These are phyloP conservation scores for Solanum gracilifrons DNA, from an alignment of 257 asterid genomes.

Conservation along the genomic window DNA sequence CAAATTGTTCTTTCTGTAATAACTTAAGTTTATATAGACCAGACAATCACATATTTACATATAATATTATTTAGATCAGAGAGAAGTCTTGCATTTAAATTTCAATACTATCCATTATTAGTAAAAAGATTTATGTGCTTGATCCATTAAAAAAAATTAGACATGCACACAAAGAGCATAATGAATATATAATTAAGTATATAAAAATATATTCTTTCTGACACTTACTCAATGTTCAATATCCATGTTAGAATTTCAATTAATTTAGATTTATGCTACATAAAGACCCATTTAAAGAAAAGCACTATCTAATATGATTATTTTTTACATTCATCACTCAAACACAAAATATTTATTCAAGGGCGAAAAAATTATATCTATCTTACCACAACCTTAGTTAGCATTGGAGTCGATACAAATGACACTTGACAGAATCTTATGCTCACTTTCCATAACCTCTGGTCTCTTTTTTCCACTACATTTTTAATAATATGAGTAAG, in stretches of 20 bases:
- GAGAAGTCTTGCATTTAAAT: background rate
- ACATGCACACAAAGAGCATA: background rate
- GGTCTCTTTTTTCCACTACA: background rate
- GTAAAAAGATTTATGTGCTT: background rate
- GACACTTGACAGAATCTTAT: background rate
- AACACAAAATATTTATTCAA: background rate
- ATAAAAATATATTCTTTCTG: background rate
- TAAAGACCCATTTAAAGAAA: too few species aligned
- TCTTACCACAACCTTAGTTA: background rate
- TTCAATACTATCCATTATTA: background rate
- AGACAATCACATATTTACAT: background rate
- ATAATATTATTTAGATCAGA: background rate
- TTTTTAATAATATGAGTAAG: background rate
- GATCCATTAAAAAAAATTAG: background rate
- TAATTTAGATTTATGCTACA: background rate
- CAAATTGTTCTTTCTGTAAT: background rate
- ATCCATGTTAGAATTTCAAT: background rate
- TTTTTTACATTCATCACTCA: background rate
- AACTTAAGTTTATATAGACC: background rate
- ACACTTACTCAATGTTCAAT: background rate
- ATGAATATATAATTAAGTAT: background rate
- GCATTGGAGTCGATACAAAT: background rate
- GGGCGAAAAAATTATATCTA: background rate
- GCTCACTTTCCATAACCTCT: background rate
- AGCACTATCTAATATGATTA: background rate